Percentiles rank a stretch among this genome's conserved stretches.
phyloP scores from a whole-genome alignment of 495 filamentous ascomycete species.

The Penicillium canescens region DNA sequence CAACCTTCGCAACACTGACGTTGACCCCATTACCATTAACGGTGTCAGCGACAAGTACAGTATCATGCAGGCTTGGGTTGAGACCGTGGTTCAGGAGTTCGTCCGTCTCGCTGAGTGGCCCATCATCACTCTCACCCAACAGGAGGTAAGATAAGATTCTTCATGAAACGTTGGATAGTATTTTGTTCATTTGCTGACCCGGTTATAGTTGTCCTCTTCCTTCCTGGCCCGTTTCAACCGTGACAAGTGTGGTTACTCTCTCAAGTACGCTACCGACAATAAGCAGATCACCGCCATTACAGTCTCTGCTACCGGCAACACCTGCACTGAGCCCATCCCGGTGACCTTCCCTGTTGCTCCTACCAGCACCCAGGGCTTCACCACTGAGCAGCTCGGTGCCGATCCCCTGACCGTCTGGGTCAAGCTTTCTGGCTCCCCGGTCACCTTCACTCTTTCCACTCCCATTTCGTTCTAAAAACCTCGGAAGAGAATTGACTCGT shows the following conservation, averaged over 20 bases:
- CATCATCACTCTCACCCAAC: conserved; percentile 54
- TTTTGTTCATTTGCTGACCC: neutral
- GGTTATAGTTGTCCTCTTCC: conserved; percentile 40
- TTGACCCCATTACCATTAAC: conserved; percentile 50
- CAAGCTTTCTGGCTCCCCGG: conserved; percentile 50
- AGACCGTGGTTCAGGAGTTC: conserved; percentile 57
- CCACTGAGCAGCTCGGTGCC: conserved; percentile 55
- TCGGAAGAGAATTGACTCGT: neutral
- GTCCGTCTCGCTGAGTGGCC: conserved; percentile 60
- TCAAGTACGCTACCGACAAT: conserved; percentile 45
- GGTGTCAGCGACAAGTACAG: conserved; percentile 48
- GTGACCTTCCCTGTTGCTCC: conserved; percentile 54
- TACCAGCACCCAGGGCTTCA: conserved; percentile 41
- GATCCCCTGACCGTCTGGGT: conserved; percentile 64
- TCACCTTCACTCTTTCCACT: conserved; percentile 50
- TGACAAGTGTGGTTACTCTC: conserved; percentile 53
- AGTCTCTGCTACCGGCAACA: conserved; percentile 51
- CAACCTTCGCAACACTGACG: conserved; percentile 56
- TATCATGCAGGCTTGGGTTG: conserved; percentile 63
- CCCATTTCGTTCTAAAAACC: conserved; percentile 40
- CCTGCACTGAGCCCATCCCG: conserved; percentile 53
- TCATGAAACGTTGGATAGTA: neutral
- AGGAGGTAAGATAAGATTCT: conserved; percentile 37
- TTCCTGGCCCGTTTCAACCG: conserved; percentile 55
- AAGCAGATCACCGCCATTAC: conserved; percentile 51